Evolutionary conservation across 2,329 filamentous ascomycete species (phyloP).

Genomic region (Aureobasidium subglaciale): DNA sequence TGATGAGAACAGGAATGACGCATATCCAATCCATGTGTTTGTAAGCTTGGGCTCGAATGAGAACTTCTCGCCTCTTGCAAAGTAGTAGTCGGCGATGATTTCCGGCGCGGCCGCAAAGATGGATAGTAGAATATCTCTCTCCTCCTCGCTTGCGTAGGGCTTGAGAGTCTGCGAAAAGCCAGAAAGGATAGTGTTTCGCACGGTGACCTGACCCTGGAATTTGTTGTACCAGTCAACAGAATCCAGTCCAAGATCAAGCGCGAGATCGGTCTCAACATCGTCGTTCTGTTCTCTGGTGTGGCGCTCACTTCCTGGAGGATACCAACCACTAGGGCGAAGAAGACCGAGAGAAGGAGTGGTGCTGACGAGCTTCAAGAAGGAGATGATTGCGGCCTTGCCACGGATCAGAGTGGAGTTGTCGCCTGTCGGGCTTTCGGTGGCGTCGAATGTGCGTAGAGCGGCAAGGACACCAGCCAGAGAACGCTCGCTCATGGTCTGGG

Average conservation of each 20-base stretch:
- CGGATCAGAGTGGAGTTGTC: neutral
- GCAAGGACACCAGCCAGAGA: conserved; percentile 65
- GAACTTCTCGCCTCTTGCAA: conserved; percentile 55
- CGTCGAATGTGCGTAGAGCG: conserved; percentile 50
- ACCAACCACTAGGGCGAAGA: conserved; percentile 72
- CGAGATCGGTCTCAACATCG: conserved; percentile 44
- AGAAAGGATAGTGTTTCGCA: conserved; percentile 73
- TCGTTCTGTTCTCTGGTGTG: conserved; percentile 24
- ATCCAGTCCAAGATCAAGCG: conserved; percentile 61
- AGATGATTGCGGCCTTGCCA: conserved; percentile 50
- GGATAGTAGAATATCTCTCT: conserved; percentile 71
- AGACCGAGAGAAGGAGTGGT: conserved; percentile 68
- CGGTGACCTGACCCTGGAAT: conserved; percentile 58
- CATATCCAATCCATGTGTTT: conserved; percentile 91
- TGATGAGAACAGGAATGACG: conserved; percentile 76
- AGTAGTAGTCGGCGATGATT: conserved; percentile 80
- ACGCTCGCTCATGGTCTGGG: conserved; percentile 65
- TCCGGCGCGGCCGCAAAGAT: conserved; percentile 81
- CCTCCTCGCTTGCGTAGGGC: conserved; percentile 73
- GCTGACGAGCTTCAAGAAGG: conserved; percentile 68
- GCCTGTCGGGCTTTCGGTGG: conserved; percentile 16
- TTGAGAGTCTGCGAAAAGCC: conserved; percentile 72
- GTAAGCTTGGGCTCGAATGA: conserved; percentile 84
- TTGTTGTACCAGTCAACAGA: conserved; percentile 53
- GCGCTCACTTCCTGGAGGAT: conserved; percentile 60